These are phyloP conservation scores for Podila horticola DNA, from an alignment of 192 early-diverging fungal species.

Conservation along the genomic window DNA sequence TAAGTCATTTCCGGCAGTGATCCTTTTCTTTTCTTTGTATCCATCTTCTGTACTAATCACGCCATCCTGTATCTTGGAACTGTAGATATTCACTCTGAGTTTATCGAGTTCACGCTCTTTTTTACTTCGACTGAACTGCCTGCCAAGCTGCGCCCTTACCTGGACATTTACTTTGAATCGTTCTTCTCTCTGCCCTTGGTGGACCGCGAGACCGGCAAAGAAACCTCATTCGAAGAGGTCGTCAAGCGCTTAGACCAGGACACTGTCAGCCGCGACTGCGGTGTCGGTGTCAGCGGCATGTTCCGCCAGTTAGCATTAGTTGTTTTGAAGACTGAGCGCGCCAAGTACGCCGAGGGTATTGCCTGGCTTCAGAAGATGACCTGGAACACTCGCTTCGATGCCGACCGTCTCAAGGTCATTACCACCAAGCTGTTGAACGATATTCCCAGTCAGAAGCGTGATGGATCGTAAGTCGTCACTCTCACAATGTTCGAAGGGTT, in stretches of 20 bases:
- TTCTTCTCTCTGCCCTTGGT: constrained; percentile 64
- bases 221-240: constrained; percentile 60
- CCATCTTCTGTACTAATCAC: neutral
- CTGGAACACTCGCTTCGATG: constrained; percentile 65
- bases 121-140: constrained; percentile 58
- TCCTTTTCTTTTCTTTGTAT: neutral
- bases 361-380: constrained; percentile 63
- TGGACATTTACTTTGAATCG: constrained; percentile 63
- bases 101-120: constrained; percentile 59
- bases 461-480: constrained; percentile 55
- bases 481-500: neutral
- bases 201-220: constrained; percentile 38
- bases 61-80: neutral
- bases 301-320: constrained; percentile 52
- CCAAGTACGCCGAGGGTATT: constrained; percentile 63
- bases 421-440: constrained; percentile 64
- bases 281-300: constrained; percentile 47
- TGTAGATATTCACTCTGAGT: constrained; percentile 63
- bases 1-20: constrained; percentile 25
- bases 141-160: constrained; percentile 57
- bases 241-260: constrained; percentile 64
- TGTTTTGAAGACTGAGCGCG: constrained; percentile 49
- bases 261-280: constrained; percentile 58
- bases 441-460: constrained; percentile 64
- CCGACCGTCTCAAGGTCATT: constrained; percentile 65